Base-by-base conservation (phyloP, 352 stramenopile genomes). In the Achlya hypogyna region DNA sequence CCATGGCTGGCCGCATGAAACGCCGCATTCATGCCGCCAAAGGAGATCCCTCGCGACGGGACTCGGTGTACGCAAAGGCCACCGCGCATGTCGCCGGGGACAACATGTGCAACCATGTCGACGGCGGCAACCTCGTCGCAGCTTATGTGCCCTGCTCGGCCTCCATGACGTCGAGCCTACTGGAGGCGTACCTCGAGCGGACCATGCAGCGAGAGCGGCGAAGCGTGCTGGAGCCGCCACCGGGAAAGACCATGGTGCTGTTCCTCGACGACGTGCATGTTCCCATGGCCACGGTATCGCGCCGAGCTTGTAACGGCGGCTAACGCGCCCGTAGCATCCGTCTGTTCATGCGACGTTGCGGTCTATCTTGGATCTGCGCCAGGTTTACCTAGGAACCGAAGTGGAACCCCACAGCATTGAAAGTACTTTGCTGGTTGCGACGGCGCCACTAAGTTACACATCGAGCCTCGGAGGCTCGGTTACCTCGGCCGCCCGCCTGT, bases 181-280 rank as follows among this genome's bases (percentile, higher is more conserved):
- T 87, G 0, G 60, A 72, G 6, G 72, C 72, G 23, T 81, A 73
- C 47, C 63, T 87, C 8, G 77, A 86, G 35, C 71, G 76, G 2
- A 81, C 84, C 73, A 71, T 87, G 2, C 77, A 87, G 43, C 79
- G 79, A 2, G 79, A 87, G 62, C 73, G 77, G 4, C 78, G 71
- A 2, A 66, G 67, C 0, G 67, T 86, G 27, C 84, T 72, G 28
- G 79, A 87, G 51, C 77, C 79, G 9, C 79, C 79, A 8, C 75
- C 79, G 18, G 79, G 79, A 0, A 86, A 87, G 53, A 69, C 77
- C 8, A 76, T 76, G 18, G 31, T 86, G 5, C 53, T 87, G 14
- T 72, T 87, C 28, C 62, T 87, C 31, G 79, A 87, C 27, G 79
- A 87, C 40, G 62, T 87, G 25, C 77, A 87, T 25, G 53, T 87